Base-by-base conservation (phyloP, 768 basidiomycete genomes). In the Russula dissimulans region DNA sequence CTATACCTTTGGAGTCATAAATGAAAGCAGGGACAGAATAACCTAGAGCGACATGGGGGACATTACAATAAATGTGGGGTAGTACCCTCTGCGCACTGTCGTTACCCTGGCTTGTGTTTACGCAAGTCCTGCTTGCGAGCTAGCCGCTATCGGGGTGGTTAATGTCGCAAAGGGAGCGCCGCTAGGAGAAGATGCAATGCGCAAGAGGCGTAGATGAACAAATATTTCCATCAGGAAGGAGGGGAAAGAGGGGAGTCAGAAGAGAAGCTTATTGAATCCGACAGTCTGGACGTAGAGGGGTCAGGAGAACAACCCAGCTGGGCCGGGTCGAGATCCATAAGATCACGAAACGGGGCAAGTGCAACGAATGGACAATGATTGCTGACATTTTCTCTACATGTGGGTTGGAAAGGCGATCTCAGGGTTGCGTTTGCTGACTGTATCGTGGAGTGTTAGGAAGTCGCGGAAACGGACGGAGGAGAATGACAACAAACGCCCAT, bases 211-310 rank as follows among this genome's bases (percentile, higher is more conserved):
- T 61, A 64, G 60, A 64, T 62, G 62, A 61, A 62, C 38, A 11
- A 61, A 54, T 61, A 61, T 64, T 64, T 64, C 62, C 62, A 64
- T 64, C 62, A 64, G 46, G 62, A 62, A 64, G 62, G 59, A 56
- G 60, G 62, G 39, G 62, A 47, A 53, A 64, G 55, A 56, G 62
- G 59, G 62, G 62, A 31, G 31, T 36, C 46, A 64, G 62, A 64
- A 64, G 62, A 56, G 62, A 64, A 64, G 62, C 36, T 51, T 41
- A 64, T 61, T 63, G 50, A 34, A 56, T 41, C 62, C 62, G 60
- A 56, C 41, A 57, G 54, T 8, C 48, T 63, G 62, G 53, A 46
- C 43, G 51, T 61, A 63, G 62, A 55, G 62, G 62, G 62, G 62
- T 56, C 59, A 63, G 62, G 59, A 61, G 59, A 53, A 56, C 39